Evolutionary conservation across 768 basidiomycete species (phyloP).

Genomic region (Chalciporus chontae): DNA sequence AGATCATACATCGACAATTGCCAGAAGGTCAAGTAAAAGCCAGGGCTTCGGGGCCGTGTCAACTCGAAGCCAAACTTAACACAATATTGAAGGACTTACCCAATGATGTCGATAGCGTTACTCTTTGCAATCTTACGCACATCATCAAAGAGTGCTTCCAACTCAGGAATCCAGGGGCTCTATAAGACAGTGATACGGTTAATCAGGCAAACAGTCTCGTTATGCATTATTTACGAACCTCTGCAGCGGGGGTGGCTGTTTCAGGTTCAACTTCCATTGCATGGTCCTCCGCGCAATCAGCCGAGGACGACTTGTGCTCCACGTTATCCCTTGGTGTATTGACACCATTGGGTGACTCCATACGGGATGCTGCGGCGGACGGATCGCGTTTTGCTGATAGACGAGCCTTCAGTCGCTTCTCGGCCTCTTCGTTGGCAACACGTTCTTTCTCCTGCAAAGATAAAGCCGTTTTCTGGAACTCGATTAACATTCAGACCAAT

Average conservation of each 20-base stretch:
- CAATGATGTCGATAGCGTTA: slow-evolving; percentile 61
- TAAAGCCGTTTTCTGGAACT: slow-evolving; percentile 52
- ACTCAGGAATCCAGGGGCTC: slow-evolving; percentile 79
- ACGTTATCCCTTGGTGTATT: slow-evolving; percentile 26
- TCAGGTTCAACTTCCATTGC: slow-evolving; percentile 52
- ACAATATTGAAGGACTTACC: slow-evolving; percentile 44
- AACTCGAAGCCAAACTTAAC: slow-evolving; percentile 4
- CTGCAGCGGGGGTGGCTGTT: slow-evolving; percentile 22
- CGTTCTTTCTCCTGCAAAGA: slow-evolving; percentile 67
- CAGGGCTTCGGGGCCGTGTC: slow-evolving; percentile 52
- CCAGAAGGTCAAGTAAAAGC: slow-evolving; percentile 97
- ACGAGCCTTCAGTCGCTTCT: slow-evolving; percentile 78
- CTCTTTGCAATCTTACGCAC: slow-evolving; percentile 69
- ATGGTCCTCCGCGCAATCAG: slow-evolving; percentile 41
- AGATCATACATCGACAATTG: slow-evolving; percentile 91
- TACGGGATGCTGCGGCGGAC: slow-evolving; percentile 47
- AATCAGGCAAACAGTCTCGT: slow-evolving; percentile 2
- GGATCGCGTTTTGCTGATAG: slow-evolving; percentile 74
- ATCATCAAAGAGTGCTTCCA: slow-evolving; percentile 71
- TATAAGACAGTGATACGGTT: slow-evolving; percentile 23
- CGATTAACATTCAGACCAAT: slow-evolving; percentile 6
- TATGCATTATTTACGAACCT: slow-evolving; percentile 13
- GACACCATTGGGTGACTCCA: slow-evolving; percentile 56
- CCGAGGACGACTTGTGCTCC: slow-evolving; percentile 23
- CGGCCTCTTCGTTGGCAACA: slow-evolving; percentile 67